phyloP scores from a whole-genome alignment of 768 basidiomycete genomes.

The Tylopilus subfusipes region DNA sequence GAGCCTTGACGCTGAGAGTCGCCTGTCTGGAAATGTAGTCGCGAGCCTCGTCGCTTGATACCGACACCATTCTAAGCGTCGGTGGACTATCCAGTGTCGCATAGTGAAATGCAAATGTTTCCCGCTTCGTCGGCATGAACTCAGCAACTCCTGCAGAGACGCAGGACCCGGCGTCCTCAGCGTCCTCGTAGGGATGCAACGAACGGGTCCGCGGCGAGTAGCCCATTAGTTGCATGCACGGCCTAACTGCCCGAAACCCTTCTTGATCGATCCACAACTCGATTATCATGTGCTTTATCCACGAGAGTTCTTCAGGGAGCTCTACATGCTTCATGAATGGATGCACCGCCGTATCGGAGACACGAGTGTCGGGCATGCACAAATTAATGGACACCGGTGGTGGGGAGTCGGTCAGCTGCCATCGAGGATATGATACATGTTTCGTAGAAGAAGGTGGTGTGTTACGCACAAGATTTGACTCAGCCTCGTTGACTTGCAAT shows the following conservation, averaged over 20 bases:
- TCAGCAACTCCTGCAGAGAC: constrained; percentile 50
- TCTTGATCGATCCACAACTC: constrained; percentile 82
- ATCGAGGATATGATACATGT: constrained; percentile 1
- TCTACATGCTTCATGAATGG: constrained; percentile 10
- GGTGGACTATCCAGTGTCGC: constrained; percentile 64
- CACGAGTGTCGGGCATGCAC: constrained; percentile 2
- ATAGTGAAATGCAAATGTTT: constrained; percentile 69
- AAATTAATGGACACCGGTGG: constrained; percentile 5
- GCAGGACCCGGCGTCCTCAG: constrained; percentile 28
- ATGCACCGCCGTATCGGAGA: constrained; percentile 5
- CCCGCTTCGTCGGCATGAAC: constrained; percentile 58
- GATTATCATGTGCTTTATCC: constrained; percentile 52
- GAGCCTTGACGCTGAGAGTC: constrained; percentile 59
- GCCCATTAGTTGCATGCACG: constrained; percentile 57
- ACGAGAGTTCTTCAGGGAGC: constrained; percentile 42
- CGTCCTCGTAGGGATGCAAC: constrained; percentile 23
- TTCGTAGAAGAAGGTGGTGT: neutral
- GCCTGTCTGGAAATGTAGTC: constrained; percentile 81
- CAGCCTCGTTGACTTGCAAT: constrained; percentile 16
- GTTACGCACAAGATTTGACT: constrained; percentile 3
- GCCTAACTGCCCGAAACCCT: constrained; percentile 64
- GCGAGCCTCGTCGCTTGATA: constrained; percentile 61
- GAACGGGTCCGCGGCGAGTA: constrained; percentile 38
- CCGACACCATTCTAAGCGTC: constrained; percentile 63
- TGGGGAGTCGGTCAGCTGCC: constrained; percentile 14